These are phyloP conservation scores for Neofusicoccum laricinum DNA, from an alignment of 2,329 filamentous ascomycete species.

Conservation along the genomic window DNA sequence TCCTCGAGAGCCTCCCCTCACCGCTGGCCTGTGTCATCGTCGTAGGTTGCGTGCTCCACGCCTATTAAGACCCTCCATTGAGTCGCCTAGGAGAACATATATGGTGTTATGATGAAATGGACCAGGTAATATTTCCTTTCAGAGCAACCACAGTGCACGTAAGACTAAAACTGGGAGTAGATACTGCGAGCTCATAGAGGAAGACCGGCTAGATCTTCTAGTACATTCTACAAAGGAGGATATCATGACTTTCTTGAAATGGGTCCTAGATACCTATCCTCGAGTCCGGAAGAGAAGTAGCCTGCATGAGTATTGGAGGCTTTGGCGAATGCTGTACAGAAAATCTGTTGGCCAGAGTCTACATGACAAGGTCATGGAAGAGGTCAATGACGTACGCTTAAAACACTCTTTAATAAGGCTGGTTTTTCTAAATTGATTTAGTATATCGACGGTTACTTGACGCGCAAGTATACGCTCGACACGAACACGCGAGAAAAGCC, in stretches of 20 bases:
- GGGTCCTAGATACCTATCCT: not conserved
- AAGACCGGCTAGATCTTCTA: not conserved
- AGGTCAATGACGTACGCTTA: not conserved
- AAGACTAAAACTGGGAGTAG: not conserved
- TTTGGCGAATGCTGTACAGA: not conserved
- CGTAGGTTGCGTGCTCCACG: too few relatives aligned
- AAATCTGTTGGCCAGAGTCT: not conserved
- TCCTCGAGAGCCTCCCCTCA: too few relatives aligned
- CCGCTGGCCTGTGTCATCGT: too few relatives aligned
- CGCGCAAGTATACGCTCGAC: slow-evolving; percentile 16
- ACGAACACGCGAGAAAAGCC: slow-evolving; percentile 24
- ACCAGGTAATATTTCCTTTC: not conserved
- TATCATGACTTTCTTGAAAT: not conserved
- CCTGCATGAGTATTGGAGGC: not conserved
- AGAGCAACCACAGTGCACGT: too few relatives aligned
- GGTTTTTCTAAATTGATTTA: too few relatives aligned
- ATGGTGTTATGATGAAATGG: not conserved
- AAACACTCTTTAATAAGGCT: too few relatives aligned
- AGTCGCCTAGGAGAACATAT: not conserved
- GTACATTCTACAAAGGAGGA: not conserved
- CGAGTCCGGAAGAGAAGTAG: not conserved
- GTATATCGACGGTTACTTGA: not conserved
- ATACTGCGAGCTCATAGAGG: not conserved
- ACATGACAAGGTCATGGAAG: not conserved
- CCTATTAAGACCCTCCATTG: too few relatives aligned